phyloP scores from a whole-genome alignment of 2,329 filamentous ascomycete genomes.

The Ascochyta clinopodiicola region DNA sequence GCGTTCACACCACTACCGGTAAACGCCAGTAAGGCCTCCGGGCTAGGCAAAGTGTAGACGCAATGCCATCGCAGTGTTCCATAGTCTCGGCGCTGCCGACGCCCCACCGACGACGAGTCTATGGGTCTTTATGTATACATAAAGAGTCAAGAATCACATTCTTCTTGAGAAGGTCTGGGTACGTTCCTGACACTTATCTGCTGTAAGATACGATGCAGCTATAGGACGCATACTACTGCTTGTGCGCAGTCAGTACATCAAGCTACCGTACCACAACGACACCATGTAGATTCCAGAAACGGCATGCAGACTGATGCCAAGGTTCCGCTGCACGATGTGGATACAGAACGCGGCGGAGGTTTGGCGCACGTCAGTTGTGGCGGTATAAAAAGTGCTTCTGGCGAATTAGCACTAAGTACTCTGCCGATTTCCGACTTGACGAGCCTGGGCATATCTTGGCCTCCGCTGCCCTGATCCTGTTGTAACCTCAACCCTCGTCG shows the following conservation, averaged over 20 bases:
- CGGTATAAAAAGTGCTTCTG: constrained; percentile 4
- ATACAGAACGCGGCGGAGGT: constrained; percentile 21
- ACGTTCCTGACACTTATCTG: background rate
- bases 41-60: constrained; percentile 3
- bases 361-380: constrained; percentile 37
- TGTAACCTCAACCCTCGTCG: constrained; percentile 3
- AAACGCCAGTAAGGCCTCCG: background rate
- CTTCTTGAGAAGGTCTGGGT: background rate
- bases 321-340: constrained; percentile 32
- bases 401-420: constrained; percentile 24
- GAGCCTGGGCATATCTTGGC: constrained; percentile 37
- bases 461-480: constrained; percentile 22
- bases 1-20: constrained; percentile 7
- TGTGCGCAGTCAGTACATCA: background rate
- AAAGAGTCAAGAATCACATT: background rate
- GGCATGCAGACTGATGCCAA: constrained; percentile 26
- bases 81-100: background rate
- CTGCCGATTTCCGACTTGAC: constrained; percentile 37
- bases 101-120: background rate
- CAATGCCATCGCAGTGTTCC: constrained; percentile 3
- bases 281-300: background rate
- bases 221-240: background rate
- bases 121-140: background rate
- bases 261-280: background rate
- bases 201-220: background rate